phyloP scores from a whole-genome alignment of 176 grass and related monocot genomes.

The Aegilops tauschii region DNA sequence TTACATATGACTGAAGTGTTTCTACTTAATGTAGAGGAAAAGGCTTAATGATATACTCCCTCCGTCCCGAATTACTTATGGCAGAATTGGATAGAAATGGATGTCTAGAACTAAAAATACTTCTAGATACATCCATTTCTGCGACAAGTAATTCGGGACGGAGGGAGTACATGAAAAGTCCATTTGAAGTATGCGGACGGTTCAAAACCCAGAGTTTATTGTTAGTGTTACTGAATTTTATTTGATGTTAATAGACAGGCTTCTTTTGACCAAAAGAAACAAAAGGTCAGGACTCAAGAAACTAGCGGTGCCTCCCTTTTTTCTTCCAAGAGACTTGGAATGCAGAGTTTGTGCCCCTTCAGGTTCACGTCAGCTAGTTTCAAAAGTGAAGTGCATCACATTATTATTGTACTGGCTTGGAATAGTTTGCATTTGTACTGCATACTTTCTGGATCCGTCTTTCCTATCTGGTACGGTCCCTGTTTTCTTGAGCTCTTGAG shows the following conservation, averaged over 20 bases:
- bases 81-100: no score
- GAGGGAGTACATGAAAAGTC: neutral
- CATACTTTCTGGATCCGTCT: neutral
- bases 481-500: neutral
- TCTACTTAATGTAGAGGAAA: neutral
- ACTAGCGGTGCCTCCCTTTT: neutral
- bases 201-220: neutral
- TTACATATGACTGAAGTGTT: neutral
- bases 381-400: slow-evolving; percentile 16
- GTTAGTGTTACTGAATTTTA: neutral
- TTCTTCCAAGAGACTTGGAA: slow-evolving; percentile 5
- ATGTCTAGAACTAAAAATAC: no score
- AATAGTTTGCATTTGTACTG: neutral
- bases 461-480: slow-evolving; percentile 8
- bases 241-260: slow-evolving; percentile 6
- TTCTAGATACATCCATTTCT: no score
- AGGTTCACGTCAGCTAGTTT: slow-evolving; percentile 7
- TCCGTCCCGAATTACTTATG: no score
- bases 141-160: no score
- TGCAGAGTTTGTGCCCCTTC: slow-evolving; percentile 7
- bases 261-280: neutral
- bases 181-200: neutral
- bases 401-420: slow-evolving; percentile 25
- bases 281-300: neutral
- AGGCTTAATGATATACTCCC: neutral